Conservation (phyloP, 805 yeast species). For the Candida takata region DNA sequence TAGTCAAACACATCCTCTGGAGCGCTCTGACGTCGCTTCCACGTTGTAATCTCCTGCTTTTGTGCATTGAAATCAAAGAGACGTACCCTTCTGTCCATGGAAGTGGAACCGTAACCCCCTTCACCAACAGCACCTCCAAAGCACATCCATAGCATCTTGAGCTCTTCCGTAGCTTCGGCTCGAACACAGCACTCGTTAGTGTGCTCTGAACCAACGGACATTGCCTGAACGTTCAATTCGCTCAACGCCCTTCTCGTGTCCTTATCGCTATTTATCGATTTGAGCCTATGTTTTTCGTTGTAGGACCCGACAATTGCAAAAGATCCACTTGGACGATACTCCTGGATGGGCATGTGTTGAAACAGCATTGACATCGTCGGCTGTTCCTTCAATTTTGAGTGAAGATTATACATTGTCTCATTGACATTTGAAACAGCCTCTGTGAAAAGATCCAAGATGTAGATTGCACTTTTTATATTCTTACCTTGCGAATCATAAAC, state of each 20-base stretch:
- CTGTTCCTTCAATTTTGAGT: slow-evolving; percentile 18
- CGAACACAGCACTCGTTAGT: slow-evolving; percentile 59
- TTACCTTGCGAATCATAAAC: slow-evolving; percentile 27
- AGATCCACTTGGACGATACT: slow-evolving; percentile 35
- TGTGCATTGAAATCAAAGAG: slow-evolving; percentile 42
- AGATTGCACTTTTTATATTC: slow-evolving; percentile 32
- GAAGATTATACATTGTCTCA: slow-evolving; percentile 27
- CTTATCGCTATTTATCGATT: slow-evolving; percentile 25
- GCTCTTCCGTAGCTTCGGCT: background rate
- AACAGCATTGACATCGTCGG: slow-evolving; percentile 46
- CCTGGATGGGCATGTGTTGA: slow-evolving; percentile 62
- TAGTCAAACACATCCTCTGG: slow-evolving; percentile 38
- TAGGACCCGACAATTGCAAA: slow-evolving; percentile 35
- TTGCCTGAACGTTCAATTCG: slow-evolving; percentile 41
- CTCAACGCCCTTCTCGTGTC: slow-evolving; percentile 38
- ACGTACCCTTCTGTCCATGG: slow-evolving; percentile 43
- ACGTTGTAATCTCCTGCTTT: slow-evolving; percentile 39
- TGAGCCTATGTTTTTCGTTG: slow-evolving; percentile 31
- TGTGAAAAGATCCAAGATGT: slow-evolving; percentile 49
- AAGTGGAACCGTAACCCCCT: slow-evolving; percentile 53
- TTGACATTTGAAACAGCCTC: slow-evolving; percentile 27
- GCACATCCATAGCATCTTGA: slow-evolving; percentile 47
- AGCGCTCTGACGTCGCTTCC: slow-evolving; percentile 50
- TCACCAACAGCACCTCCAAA: slow-evolving; percentile 64
- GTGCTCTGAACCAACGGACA: slow-evolving; percentile 65